Conservation (phyloP, 164 flowering plant species). For the Pachysandra terminalis region DNA sequence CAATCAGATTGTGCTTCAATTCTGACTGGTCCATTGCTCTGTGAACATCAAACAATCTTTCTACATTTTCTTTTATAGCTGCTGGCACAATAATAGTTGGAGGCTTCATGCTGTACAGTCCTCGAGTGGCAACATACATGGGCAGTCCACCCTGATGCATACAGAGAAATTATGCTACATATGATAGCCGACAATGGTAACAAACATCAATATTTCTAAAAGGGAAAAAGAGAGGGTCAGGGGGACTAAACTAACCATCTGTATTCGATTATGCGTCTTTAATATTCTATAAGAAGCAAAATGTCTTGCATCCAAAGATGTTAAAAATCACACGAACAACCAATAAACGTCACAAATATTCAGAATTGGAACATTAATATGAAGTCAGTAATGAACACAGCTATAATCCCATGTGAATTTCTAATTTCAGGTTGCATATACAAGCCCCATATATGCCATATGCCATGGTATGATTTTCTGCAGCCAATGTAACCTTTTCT, state of each 20-base stretch:
- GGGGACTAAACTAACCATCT: background rate
- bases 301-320: background rate
- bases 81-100: conserved; percentile 82
- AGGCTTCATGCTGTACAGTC: conserved; percentile 69
- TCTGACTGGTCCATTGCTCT: conserved; percentile 78
- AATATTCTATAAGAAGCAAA: background rate
- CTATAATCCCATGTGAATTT: no score
- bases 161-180: background rate
- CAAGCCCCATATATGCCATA: no score
- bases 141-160: conserved; percentile 82
- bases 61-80: conserved; percentile 60
- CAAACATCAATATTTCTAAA: background rate
- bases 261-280: background rate
- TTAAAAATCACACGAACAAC: no score
- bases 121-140: conserved; percentile 96
- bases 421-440: no score
- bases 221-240: background rate
- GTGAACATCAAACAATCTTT: conserved; percentile 73
- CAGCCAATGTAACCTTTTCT: no score
- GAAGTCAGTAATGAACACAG: no score
- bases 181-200: background rate
- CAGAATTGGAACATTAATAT: no score
- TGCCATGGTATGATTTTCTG: no score
- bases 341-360: no score
- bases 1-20: conserved; percentile 62